Conservation (phyloP, 768 basidiomycete species). For the Coprinellus aureogranulatus region DNA sequence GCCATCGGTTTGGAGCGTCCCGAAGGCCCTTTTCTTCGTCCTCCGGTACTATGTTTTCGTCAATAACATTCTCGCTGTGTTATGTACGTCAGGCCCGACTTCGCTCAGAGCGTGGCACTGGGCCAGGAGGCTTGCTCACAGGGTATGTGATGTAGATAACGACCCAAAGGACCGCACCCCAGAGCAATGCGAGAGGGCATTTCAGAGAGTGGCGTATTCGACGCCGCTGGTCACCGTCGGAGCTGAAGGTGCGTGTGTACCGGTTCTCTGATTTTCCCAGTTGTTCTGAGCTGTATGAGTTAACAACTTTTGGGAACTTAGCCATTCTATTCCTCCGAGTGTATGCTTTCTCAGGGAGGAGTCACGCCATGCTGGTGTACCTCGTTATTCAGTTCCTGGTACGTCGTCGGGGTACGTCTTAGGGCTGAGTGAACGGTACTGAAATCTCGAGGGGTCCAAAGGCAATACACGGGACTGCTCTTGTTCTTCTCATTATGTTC, state of each 20-base stretch:
- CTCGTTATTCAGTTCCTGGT: background rate
- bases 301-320: background rate
- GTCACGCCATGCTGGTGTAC: background rate
- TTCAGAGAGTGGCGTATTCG: background rate
- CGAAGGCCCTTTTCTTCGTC: background rate
- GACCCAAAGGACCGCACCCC: background rate
- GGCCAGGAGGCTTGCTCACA: too few species aligned
- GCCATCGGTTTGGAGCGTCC: background rate
- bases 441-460: background rate
- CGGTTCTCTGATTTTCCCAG: too few species aligned
- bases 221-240: background rate
- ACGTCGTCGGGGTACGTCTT: background rate
- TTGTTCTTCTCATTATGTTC: background rate
- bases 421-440: background rate
- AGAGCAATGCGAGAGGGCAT: background rate
- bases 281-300: background rate
- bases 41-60: background rate
- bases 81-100: background rate
- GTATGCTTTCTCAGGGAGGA: background rate
- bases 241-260: background rate
- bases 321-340: background rate
- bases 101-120: background rate
- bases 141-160: background rate
- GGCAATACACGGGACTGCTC: background rate
- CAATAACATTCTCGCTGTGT: background rate